A percentile compares a stretch with the other conserved stretches of the same genome.
Evolutionary conservation across 768 basidiomycete species (phyloP).

Genomic region (Pleurotus pulmonarius): DNA sequence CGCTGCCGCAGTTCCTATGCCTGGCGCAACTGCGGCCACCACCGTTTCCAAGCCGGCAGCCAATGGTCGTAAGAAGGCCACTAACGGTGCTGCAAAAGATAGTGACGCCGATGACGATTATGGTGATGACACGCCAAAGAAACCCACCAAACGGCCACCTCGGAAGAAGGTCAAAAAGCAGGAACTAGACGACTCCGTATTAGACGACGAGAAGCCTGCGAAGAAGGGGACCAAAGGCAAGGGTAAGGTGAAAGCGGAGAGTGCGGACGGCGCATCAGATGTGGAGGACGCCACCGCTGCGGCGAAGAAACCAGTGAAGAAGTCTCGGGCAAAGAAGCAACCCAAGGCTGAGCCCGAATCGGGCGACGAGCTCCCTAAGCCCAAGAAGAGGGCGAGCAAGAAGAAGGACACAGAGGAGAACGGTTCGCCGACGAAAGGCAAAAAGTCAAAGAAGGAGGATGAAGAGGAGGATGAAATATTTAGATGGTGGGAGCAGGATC

Average conservation of each 20-base stretch:
- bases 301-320: conserved; percentile 41
- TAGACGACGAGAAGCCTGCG: conserved; percentile 33
- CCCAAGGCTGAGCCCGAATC: conserved; percentile 49
- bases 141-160: conserved; percentile 47
- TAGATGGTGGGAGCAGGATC: conserved; percentile 82
- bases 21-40: conserved; percentile 36
- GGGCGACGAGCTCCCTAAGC: conserved; percentile 38
- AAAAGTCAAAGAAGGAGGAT: conserved; percentile 56
- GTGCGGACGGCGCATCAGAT: conserved; percentile 36
- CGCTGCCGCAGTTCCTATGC: conserved; percentile 35
- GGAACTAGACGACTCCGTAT: conserved; percentile 27
- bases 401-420: conserved; percentile 30
- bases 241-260: conserved; percentile 48
- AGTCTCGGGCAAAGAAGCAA: conserved; percentile 41
- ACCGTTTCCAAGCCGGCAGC: conserved; percentile 26
- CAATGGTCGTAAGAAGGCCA: conserved; percentile 36
- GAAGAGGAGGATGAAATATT: conserved; percentile 73
- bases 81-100: conserved; percentile 33
- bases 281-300: conserved; percentile 40
- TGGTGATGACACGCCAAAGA: conserved; percentile 44
- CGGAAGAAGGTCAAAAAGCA: conserved; percentile 68
- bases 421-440: conserved; percentile 36
- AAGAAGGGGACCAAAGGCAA: conserved; percentile 36
- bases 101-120: conserved; percentile 37
- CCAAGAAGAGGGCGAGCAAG: conserved; percentile 41